Evolutionary conservation across 805 yeast genomes (phyloP), one percentile per base, ranked within the genome.

Genomic region (Sugiyamaella boreocaroliniensis): DNA sequence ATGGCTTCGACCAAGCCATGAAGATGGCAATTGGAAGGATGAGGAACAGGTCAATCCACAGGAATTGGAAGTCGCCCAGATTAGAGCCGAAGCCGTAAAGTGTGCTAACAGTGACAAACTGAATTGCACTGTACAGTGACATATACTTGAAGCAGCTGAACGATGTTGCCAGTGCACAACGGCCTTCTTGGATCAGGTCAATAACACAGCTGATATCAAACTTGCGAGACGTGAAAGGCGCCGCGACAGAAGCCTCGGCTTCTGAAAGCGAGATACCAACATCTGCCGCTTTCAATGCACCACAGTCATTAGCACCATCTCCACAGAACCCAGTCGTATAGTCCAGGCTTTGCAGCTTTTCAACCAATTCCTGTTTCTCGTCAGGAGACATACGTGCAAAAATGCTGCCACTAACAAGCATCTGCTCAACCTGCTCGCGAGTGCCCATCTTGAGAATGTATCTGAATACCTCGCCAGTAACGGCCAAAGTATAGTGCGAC

Each of bases 361-460:
- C 90, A 37, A 93, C 97, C 47, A 93, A 74, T 69, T 93, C 99
- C 67, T 93, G 97, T 64, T 93, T 93, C 68, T 93, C 99, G 68
- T 95, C 99, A 0, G 99, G 99, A 0, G 98, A 90, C 99, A 93
- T 93, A 58, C 99, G 76, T 0, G 99, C 98, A 71, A 83, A 93
- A 3, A 93, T 79, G 45, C 82, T 79, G 53, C 89, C 82, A 56
- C 79, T 81, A 72, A 89, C 72, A 51, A 93, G 74, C 66, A 93
- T 76, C 77, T 78, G 64, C 46, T 78, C 73, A 40, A 80, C 64
- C 41, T 64, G 64, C 8, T 62, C 68, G 49, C 76, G 80, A 2
- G 81, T 57, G 1, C 72, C 74, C 34, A 57, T 56, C 51, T 68
- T 84, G 57, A 92, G 75, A 14, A 93, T 69, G 60, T 80, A 80